Percentiles rank a stretch among this genome's conserved stretches.
phyloP scores from a whole-genome alignment of 768 basidiomycete species.

The Boletus eberwhitei region DNA sequence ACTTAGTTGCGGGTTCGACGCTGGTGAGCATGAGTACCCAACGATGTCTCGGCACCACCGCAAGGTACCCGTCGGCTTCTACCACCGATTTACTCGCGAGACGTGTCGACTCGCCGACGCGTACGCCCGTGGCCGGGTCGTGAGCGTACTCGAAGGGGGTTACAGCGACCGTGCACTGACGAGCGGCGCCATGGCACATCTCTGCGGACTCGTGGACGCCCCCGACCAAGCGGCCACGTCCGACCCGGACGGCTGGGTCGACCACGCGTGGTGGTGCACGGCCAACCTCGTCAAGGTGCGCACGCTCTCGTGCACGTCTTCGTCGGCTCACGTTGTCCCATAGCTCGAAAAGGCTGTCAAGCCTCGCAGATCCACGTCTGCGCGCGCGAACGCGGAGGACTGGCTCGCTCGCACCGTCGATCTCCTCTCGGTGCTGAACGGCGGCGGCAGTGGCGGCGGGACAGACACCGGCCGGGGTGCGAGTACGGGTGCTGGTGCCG shows the following conservation, averaged over 20 bases:
- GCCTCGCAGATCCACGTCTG: constrained; percentile 47
- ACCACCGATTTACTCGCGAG: constrained; percentile 76
- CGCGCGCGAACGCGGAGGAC: constrained; percentile 32
- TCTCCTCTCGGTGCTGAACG: constrained; percentile 7
- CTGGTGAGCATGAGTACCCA: constrained; percentile 84
- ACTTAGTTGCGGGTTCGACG: constrained; percentile 88
- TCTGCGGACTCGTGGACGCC: constrained; percentile 56
- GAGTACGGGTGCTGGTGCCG: not conserved
- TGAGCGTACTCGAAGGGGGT: constrained; percentile 94
- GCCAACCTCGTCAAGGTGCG: constrained; percentile 57
- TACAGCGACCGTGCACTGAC: constrained; percentile 88
- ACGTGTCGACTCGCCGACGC: constrained; percentile 58
- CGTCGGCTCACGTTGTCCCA: not conserved
- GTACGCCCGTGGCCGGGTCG: constrained; percentile 64
- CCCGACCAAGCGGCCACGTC: not conserved
- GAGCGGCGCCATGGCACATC: constrained; percentile 80
- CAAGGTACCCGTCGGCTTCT: constrained; percentile 87
- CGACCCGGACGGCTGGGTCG: constrained; percentile 24
- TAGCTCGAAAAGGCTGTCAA: constrained; percentile 68
- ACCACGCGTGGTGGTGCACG: constrained; percentile 60
- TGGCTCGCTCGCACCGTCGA: constrained; percentile 59
- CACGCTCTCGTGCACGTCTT: not conserved
- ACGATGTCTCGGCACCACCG: constrained; percentile 91
- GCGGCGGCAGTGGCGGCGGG: not conserved
- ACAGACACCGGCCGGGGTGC: constrained; percentile 3